Base-by-base conservation (phyloP, 768 basidiomycete genomes). In the Candolleomyces aberdarensis region DNA sequence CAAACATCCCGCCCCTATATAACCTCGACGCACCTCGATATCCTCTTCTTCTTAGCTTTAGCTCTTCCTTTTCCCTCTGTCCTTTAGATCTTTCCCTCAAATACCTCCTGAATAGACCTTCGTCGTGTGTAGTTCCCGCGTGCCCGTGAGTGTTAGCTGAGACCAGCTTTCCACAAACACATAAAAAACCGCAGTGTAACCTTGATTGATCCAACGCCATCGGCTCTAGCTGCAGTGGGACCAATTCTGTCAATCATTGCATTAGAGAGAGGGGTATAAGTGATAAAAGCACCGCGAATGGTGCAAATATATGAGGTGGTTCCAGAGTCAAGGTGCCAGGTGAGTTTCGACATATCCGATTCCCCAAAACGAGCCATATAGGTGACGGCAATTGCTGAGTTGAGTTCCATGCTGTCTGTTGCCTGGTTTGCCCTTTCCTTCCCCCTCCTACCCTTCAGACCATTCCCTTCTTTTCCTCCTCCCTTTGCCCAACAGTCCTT, bases 401-500 rank as follows among this genome's bases (percentile, higher is more conserved):
- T 48, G 10, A 31, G n/a, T 9, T 19, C 41, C 5, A 3, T 57
- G 22, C 48, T 57, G 40, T 64, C 61, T 11, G 11, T 11, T n/a
- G 61, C 63, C 40, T 64, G 63, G 36, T 64, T 65, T 6, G 65
- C 44, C 47, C 59, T 58, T 32, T 67, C 47, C 19, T 26, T 20
- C n/a, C 50, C 29, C 53, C 69, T 67, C 60, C 75, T 69, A 31
- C 74, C 76, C 48, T 63, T 65, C 26, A 64, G 71, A 26, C 63
- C 65, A 50, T 77, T 71, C 1, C 76, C 77, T 54, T 76, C 73
- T 48, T 73, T 73, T 46, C 74, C 75, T 46, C 76, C 75, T 7
- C 78, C 77, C 52, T 73, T 71, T 2, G 65, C 66, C 76, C 74
- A 78, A 51, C 76, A 78, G 36, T 77, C 69, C 14, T 47, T 60